Conservation (phyloP, 192 early-diverging fungal species). For the Gigaspora rosea region DNA sequence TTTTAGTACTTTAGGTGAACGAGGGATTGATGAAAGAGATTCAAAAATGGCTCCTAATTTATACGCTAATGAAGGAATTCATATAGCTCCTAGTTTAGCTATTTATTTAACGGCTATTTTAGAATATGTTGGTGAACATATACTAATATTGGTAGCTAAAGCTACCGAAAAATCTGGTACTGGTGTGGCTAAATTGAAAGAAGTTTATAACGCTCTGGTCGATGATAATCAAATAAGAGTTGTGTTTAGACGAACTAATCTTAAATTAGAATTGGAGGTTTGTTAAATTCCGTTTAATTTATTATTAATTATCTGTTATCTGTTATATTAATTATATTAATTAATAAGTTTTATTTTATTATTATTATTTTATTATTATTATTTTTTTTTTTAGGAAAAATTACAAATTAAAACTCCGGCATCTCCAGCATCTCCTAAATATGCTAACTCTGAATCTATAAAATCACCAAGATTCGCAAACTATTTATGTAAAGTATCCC, state of each 20-base stretch:
- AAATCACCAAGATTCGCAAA: not conserved
- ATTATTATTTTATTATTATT: not conserved
- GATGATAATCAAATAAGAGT: conserved; percentile 56
- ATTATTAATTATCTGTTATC: not conserved
- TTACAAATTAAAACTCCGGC: not conserved
- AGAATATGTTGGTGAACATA: conserved; percentile 61
- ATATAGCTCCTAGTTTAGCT: conserved; percentile 49
- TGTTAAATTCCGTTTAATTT: not conserved
- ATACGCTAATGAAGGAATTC: conserved; percentile 38
- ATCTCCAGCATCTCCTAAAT: not conserved
- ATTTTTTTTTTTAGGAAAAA: not conserved
- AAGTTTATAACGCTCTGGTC: conserved; percentile 51
- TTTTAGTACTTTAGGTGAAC: conserved; percentile 56
- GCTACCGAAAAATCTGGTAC: conserved; percentile 50
- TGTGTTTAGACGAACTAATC: conserved; percentile 52
- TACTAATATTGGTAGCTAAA: conserved; percentile 50
- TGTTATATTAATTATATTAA: not conserved
- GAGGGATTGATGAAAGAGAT: conserved; percentile 2
- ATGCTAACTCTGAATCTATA: not conserved
- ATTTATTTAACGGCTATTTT: conserved; percentile 63
- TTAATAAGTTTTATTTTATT: not conserved
- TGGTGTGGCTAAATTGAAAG: conserved; percentile 55
- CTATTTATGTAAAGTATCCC: too few relatives aligned
- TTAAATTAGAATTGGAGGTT: conserved; percentile 53
- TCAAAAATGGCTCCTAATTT: conserved; percentile 27